A percentile compares a stretch with the other conserved stretches of the same genome.
These are phyloP conservation scores for Penicillium samsonianum DNA, from an alignment of 495 filamentous ascomycete species.

Conservation along the genomic window DNA sequence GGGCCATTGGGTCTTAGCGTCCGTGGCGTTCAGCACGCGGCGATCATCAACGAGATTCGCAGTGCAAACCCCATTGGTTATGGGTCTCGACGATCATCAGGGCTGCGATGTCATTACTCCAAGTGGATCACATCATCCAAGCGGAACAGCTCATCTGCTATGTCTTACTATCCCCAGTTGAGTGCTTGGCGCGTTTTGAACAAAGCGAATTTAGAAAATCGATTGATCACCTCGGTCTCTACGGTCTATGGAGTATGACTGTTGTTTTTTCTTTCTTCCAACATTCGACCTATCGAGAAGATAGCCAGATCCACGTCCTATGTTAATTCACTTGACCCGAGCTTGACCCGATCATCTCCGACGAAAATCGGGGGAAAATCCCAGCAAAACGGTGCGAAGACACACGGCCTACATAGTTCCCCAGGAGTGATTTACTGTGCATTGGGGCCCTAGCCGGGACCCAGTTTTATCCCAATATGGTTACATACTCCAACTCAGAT, in stretches of 20 bases:
- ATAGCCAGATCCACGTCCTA: not conserved
- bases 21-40: slow-evolving; percentile 19
- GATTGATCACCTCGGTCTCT: slow-evolving; percentile 22
- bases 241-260: too few relatives aligned
- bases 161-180: slow-evolving; percentile 21
- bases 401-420: slow-evolving; percentile 2
- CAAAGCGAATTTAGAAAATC: slow-evolving; percentile 17
- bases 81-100: slow-evolving; percentile 27
- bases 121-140: slow-evolving; percentile 26
- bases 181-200: slow-evolving; percentile 28
- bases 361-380: not conserved
- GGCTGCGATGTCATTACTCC: slow-evolving; percentile 10
- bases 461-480: not conserved
- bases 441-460: not conserved
- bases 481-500: slow-evolving; percentile 15
- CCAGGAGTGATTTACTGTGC: slow-evolving; percentile 4
- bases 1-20: not conserved
- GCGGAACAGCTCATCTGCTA: slow-evolving; percentile 18
- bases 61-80: slow-evolving; percentile 4
- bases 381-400: slow-evolving; percentile 1
- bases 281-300: slow-evolving; percentile 1
- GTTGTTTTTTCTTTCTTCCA: not conserved
- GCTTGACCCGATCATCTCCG: not conserved
- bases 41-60: slow-evolving; percentile 28
- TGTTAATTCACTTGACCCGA: not conserved